These are phyloP conservation scores for Saccharomycopsis olivae DNA, from an alignment of 805 yeast genomes.

Conservation along the genomic window DNA sequence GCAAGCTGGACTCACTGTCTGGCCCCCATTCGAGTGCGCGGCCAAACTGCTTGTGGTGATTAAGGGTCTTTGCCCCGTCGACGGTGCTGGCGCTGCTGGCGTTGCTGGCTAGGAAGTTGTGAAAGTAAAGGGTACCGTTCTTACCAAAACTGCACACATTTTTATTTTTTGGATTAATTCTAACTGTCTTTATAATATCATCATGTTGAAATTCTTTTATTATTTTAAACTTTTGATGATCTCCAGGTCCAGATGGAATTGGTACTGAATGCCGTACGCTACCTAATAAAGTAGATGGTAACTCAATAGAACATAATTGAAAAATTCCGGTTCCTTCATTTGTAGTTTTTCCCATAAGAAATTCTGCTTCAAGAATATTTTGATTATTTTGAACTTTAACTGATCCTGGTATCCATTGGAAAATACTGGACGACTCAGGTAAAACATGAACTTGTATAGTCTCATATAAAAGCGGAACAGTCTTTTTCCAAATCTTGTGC, in stretches of 20 bases:
- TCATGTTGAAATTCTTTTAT: conserved; percentile 23
- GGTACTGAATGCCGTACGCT: conserved; percentile 22
- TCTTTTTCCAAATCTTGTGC: conserved; percentile 72
- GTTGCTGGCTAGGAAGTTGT: not conserved
- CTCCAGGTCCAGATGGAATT: conserved; percentile 24
- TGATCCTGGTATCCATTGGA: conserved; percentile 10
- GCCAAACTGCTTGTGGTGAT: conserved; percentile 57
- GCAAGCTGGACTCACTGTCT: conserved; percentile 25
- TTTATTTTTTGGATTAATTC: not conserved
- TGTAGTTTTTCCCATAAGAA: not conserved
- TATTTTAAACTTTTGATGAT: conserved; percentile 32
- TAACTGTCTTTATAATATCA: not conserved
- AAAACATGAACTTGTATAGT: conserved; percentile 52
- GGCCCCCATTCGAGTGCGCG: conserved; percentile 62
- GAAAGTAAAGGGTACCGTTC: conserved; percentile 18
- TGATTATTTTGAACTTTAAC: not conserved
- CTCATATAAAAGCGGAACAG: conserved; percentile 71
- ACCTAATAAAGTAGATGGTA: conserved; percentile 38
- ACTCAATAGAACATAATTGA: conserved; percentile 27
- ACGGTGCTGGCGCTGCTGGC: too few species aligned
- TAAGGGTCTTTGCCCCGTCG: conserved; percentile 27
- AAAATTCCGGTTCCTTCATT: conserved; percentile 22
- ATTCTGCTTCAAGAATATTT: conserved; percentile 6
- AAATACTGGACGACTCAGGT: conserved; percentile 4
- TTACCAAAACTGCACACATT: conserved; percentile 15